Evolutionary conservation across 306 rosid species (phyloP), one percentile per base, ranked within the genome.

Genomic region (Sicyos baderoa): DNA sequence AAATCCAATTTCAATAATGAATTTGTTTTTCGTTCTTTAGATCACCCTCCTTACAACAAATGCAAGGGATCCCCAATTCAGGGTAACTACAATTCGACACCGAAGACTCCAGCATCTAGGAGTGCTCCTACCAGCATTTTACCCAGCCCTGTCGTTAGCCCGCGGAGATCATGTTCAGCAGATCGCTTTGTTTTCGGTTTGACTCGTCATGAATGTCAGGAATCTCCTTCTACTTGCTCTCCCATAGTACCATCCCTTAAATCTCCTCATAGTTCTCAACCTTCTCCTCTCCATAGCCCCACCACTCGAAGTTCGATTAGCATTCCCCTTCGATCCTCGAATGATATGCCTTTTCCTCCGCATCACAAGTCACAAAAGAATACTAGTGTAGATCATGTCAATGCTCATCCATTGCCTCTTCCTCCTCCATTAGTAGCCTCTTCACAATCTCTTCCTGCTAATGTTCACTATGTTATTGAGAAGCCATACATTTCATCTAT

Each of bases 391-490:
- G 87, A 76, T 75, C 87, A 80, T 70, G 82, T 65, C 15, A 87
- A 77, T 77, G 91, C 96, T 66, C 86, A 89, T 78, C 96, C 96
- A 0, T 80, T 93, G 81, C 97, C 98, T 23, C 96, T 81, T 78
- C 98, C 98, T 56, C 98, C 98, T 3, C 72, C 74, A 66, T 76
- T 40, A 76, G 76, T 54, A 70, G 70, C 2, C 79, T 72, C 55
- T 35, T 63, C 81, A 62, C 88, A 74, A 14, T 54, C 82, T 50
- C 89, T 76, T 17, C 68, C 80, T 15, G 22, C 69, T 18, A 50
- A 56, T 7, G 71, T 10, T 18, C 81, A 76, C 79, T 82, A 81
- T 51, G 18, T 52, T 44, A 15, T 32, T 9, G 96, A 86, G 74
- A 77, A 23, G 37, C 75, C 79, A 9, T 14, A 6, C 5, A 27